Evolutionary conservation across 1,284 basidiomycete species (phyloP).

Genomic region (Pseudozyma thailandica): DNA sequence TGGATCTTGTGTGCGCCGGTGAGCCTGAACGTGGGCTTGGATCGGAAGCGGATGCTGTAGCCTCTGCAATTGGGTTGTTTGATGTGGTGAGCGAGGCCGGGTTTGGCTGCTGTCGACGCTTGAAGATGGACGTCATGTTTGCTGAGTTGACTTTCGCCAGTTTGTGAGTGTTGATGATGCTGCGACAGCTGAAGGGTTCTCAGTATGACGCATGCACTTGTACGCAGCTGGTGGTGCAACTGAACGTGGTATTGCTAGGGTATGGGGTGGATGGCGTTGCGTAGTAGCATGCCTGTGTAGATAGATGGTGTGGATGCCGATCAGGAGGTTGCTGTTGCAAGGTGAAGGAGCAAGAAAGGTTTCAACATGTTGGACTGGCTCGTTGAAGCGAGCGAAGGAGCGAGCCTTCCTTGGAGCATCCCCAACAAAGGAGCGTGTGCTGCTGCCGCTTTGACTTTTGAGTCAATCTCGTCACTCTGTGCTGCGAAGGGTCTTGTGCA

Average conservation of each 20-base stretch:
- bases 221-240: background rate
- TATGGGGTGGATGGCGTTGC: background rate
- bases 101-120: conserved; percentile 38
- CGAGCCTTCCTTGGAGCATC: background rate
- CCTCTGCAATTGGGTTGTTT: conserved; percentile 11
- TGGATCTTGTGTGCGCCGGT: background rate
- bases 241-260: background rate
- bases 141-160: background rate
- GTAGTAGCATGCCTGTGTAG: background rate
- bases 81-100: conserved; percentile 24
- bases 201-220: background rate
- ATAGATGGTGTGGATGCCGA: no score
- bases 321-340: no score
- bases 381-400: background rate
- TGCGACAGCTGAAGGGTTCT: background rate
- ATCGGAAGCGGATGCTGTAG: background rate
- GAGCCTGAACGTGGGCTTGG: conserved; percentile 7
- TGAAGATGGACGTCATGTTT: conserved; percentile 40
- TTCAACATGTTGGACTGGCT: background rate
- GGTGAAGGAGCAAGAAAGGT: no score
- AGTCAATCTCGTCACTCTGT: no score
- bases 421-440: background rate
- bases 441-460: background rate
- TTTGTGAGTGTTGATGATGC: background rate
- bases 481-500: background rate